Evolutionary conservation across 2,329 filamentous ascomycete species (phyloP), one percentile per base, ranked within the genome.

Genomic region (Sarocladium oryzae): DNA sequence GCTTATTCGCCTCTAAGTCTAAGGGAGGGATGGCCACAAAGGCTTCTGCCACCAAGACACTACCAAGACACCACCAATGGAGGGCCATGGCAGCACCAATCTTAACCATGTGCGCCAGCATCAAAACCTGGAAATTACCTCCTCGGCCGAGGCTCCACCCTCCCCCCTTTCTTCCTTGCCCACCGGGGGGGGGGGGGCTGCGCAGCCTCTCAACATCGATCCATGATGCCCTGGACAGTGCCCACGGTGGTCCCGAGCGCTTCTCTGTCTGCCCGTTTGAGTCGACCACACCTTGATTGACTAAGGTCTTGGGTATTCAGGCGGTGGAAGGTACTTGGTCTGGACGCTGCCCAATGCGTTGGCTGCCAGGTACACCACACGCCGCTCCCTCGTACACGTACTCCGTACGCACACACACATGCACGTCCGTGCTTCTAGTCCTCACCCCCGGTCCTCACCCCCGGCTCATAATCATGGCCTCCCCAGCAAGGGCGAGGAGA

Each of bases 121-220:
- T 49, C 30, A 49, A 49, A 30, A n/a, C 33, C 32, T 49, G 56
- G 58, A 63, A 60, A 63, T 63, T 63, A 49, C 57, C 55, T 54
- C 30, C 35, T 49, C 51, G 56, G 55, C 52, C 53, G 35, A 51
- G 53, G 57, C 56, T 60, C 60, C 60, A 61, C 59, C 48, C 35
- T 55, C 56, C 60, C 58, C 61, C 61, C 60, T 49, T 49, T n/a
- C 58, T 63, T 60, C 45, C 13, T 30, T 7, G 28, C 51, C 37
- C 53, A 48, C 40, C 23, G 4, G 20, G 40, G 10, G 37, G 16
- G 7, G 43, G 37, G 40, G 45, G 16, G 30, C n/a, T 33, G 43
- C 26, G 43, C 28, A 23, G 43, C 43, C 43, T 30, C 26, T 48
- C 38, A 16, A 43, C 26, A 8, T 3, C 24, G 28, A 16, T 21